Conservation (phyloP, 2,329 filamentous ascomycete species). For the Ceratocystis cubensis region DNA sequence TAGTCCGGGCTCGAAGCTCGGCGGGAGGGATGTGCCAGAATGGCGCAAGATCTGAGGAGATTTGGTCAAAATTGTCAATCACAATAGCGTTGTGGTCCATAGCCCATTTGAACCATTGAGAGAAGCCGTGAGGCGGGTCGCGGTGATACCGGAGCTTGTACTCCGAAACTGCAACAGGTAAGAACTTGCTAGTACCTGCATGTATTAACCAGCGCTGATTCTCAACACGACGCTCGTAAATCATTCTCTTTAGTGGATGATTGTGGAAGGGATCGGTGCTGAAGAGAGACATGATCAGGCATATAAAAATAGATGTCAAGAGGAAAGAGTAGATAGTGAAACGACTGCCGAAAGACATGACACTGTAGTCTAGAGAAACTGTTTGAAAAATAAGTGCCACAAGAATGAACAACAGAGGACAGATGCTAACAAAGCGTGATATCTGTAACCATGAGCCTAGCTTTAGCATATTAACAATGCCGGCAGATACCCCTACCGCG, state of each 20-base stretch:
- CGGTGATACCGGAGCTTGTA: conserved; percentile 47
- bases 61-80: conserved; percentile 71
- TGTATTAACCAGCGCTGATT: conserved; percentile 39
- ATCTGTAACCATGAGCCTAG: conserved; percentile 24
- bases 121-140: conserved; percentile 66
- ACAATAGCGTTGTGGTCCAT: conserved; percentile 53
- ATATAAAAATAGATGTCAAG: conserved; percentile 30
- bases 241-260: conserved; percentile 39
- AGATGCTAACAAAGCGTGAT: conserved; percentile 12
- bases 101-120: conserved; percentile 73
- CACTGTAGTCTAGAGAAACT: conserved; percentile 14
- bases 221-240: conserved; percentile 37
- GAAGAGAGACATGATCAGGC: conserved; percentile 24
- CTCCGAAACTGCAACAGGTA: conserved; percentile 36
- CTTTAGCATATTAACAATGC: conserved; percentile 17
- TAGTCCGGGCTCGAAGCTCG: conserved; percentile 50
- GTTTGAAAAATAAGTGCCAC: conserved; percentile 14
- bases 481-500: conserved; percentile 16
- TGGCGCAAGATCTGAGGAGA: conserved; percentile 59
- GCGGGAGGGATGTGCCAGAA: conserved; percentile 64
- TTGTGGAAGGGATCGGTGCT: conserved; percentile 21
- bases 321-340: conserved; percentile 27
- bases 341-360: conserved; percentile 12
- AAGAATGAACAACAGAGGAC: conserved; percentile 28
- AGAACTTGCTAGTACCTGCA: conserved; percentile 36